phyloP scores from a whole-genome alignment of 2,329 filamentous ascomycete species.

The Trichoderma breve region DNA sequence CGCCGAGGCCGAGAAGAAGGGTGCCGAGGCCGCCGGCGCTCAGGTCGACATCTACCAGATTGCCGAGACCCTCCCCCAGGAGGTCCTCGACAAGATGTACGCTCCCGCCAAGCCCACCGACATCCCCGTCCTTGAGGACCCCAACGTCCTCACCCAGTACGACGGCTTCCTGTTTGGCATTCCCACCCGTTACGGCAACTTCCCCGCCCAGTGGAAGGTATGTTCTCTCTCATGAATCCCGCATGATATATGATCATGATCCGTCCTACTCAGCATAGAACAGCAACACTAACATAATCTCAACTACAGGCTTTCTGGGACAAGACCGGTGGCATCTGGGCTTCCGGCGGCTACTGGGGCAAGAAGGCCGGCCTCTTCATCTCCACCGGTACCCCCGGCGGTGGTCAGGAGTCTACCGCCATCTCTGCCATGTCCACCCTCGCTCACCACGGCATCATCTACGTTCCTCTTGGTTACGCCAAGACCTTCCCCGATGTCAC shows the following conservation, averaged over 20 bases:
- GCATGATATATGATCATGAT: neutral
- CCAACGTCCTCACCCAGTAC: slow-evolving; percentile 65
- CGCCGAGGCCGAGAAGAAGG: slow-evolving; percentile 86
- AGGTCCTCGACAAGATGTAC: slow-evolving; percentile 87
- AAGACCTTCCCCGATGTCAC: slow-evolving; percentile 68
- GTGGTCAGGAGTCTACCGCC: slow-evolving; percentile 89
- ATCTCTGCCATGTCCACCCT: slow-evolving; percentile 81
- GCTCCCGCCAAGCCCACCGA: slow-evolving; percentile 72
- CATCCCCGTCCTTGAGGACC: slow-evolving; percentile 61
- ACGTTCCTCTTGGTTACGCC: slow-evolving; percentile 92
- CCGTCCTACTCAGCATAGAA: neutral
- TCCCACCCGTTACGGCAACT: slow-evolving; percentile 95
- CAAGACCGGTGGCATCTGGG: slow-evolving; percentile 82
- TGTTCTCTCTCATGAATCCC: neutral
- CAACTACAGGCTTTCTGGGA: slow-evolving; percentile 71
- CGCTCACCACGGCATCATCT: slow-evolving; percentile 91
- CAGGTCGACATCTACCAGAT: slow-evolving; percentile 82
- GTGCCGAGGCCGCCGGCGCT: slow-evolving; percentile 85
- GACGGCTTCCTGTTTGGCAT: slow-evolving; percentile 92
- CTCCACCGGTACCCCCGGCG: slow-evolving; percentile 77
- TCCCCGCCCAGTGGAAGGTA: slow-evolving; percentile 90
- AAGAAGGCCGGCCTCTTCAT: slow-evolving; percentile 93
- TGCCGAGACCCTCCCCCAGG: slow-evolving; percentile 78
- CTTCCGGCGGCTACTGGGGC: slow-evolving; percentile 70
- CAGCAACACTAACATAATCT: neutral